Evolutionary conservation across 345 rosid genomes (phyloP).

Genomic region (Populus deltoides): DNA sequence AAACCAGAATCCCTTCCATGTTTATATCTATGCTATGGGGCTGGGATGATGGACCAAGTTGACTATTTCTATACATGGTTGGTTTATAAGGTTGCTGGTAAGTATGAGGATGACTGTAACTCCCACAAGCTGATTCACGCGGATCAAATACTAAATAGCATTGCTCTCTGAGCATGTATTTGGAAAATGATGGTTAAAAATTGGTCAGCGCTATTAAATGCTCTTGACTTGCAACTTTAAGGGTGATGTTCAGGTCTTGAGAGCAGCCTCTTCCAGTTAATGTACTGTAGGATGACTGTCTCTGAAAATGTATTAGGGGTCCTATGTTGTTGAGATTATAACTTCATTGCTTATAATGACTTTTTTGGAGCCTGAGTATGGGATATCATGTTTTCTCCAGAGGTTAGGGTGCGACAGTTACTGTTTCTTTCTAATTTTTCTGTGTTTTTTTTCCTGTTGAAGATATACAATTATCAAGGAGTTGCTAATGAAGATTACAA

Average conservation of each 20-base stretch:
- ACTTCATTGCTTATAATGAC: neutral
- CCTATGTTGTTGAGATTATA: neutral
- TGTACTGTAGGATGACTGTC: neutral
- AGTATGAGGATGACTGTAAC: neutral
- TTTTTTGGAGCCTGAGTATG: neutral
- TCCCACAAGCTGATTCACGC: neutral
- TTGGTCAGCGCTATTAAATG: neutral
- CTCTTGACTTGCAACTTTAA: neutral
- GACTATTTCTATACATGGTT: neutral
- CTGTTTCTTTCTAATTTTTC: constrained; percentile 3
- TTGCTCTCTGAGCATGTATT: neutral
- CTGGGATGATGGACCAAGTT: neutral
- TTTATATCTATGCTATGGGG: neutral
- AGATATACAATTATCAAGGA: constrained; percentile 97
- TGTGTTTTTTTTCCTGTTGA: constrained; percentile 12
- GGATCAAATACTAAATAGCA: neutral
- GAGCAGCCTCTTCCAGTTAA: neutral
- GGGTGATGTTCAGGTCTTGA: neutral
- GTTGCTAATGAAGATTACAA: constrained; percentile 79
- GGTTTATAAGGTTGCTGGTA: neutral
- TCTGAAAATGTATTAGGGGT: neutral
- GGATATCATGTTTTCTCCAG: neutral
- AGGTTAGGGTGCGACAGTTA: neutral
- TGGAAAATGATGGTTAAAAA: neutral
- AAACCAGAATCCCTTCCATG: neutral